A percentile compares a stretch with the other conserved stretches of the same genome.
These are phyloP conservation scores for Pestalotiopsis sp. DNA, from an alignment of 2,329 filamentous ascomycete genomes.

Conservation along the genomic window DNA sequence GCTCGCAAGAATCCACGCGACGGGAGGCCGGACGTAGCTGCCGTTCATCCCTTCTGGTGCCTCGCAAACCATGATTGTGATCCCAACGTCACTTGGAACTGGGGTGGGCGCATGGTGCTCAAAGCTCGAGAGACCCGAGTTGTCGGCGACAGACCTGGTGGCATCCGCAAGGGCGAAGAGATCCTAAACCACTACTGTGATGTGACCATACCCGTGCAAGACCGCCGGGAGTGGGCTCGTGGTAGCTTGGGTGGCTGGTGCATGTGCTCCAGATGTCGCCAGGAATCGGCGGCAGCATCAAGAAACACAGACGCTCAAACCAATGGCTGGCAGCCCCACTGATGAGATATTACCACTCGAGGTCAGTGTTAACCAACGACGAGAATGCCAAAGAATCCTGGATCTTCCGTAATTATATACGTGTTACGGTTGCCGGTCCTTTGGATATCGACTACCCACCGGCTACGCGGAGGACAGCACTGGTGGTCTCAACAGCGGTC, in stretches of 20 bases:
- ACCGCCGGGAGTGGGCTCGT: conserved; percentile 84
- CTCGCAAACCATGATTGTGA: conserved; percentile 95
- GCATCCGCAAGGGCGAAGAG: conserved; percentile 79
- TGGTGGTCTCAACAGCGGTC: neutral
- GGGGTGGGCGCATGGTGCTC: conserved; percentile 78
- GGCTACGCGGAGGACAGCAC: neutral
- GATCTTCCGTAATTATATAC: conserved; percentile 29
- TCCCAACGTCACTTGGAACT: conserved; percentile 94
- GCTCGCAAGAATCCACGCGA: conserved; percentile 77
- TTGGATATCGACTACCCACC: neutral
- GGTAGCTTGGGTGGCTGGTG: conserved; percentile 89
- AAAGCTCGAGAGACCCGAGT: conserved; percentile 63
- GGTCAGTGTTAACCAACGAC: neutral
- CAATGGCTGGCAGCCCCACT: conserved; percentile 2
- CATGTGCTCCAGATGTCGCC: conserved; percentile 80
- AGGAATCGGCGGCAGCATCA: conserved; percentile 54
- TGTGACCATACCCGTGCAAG: conserved; percentile 72
- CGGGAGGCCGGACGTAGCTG: conserved; percentile 85
- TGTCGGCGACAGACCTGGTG: conserved; percentile 51
- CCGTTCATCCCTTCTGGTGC: conserved; percentile 95
- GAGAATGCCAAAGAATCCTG: conserved; percentile 13
- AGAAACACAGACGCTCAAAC: neutral
- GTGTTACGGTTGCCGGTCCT: conserved; percentile 24
- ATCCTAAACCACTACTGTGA: conserved; percentile 96
- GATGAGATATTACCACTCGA: neutral